Conservation (phyloP, 495 filamentous ascomycete genomes). For the Xylaria longipes region DNA sequence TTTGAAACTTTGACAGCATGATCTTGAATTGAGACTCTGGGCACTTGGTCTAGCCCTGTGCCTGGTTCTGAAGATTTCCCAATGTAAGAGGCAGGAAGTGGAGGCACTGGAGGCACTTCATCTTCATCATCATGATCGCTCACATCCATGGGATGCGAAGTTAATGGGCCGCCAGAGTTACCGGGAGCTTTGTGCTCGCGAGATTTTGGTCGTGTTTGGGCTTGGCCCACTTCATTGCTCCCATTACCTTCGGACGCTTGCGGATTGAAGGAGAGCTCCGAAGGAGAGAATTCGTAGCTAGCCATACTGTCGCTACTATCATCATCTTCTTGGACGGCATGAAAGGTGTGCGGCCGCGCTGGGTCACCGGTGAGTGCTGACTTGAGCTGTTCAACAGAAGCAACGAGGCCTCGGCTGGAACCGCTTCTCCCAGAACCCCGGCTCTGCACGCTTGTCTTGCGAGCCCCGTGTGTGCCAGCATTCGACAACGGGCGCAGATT, state of each 20-base stretch:
- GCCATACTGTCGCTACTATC: slow-evolving; percentile 65
- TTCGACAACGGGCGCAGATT: slow-evolving; percentile 52
- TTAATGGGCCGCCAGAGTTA: slow-evolving; percentile 53
- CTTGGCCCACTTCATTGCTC: slow-evolving; percentile 27
- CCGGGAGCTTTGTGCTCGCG: slow-evolving; percentile 39
- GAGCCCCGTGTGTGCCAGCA: slow-evolving; percentile 36
- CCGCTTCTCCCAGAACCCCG: slow-evolving; percentile 58
- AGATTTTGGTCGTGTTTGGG: slow-evolving; percentile 43
- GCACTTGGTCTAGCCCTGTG: slow-evolving; percentile 25
- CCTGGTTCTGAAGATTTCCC: slow-evolving; percentile 34
- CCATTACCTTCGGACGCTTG: slow-evolving; percentile 34
- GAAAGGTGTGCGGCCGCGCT: slow-evolving; percentile 58
- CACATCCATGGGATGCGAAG: slow-evolving; percentile 49
- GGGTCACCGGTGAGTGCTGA: slow-evolving; percentile 55
- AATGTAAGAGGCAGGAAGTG: slow-evolving; percentile 40
- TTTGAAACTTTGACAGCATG: slow-evolving; percentile 38
- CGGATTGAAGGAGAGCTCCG: slow-evolving; percentile 59
- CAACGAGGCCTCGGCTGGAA: slow-evolving; percentile 68
- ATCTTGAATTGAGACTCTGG: slow-evolving; percentile 40
- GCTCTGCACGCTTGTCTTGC: slow-evolving; percentile 54
- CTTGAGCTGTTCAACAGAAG: slow-evolving; percentile 89
- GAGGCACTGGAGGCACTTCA: slow-evolving; percentile 52
- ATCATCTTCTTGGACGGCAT: slow-evolving; percentile 41
- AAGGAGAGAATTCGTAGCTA: slow-evolving; percentile 60
- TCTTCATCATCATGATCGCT: slow-evolving; percentile 35